Evolutionary conservation across 2,329 filamentous ascomycete species (phyloP).

Genomic region (Paraconiothyrium brasiliense): DNA sequence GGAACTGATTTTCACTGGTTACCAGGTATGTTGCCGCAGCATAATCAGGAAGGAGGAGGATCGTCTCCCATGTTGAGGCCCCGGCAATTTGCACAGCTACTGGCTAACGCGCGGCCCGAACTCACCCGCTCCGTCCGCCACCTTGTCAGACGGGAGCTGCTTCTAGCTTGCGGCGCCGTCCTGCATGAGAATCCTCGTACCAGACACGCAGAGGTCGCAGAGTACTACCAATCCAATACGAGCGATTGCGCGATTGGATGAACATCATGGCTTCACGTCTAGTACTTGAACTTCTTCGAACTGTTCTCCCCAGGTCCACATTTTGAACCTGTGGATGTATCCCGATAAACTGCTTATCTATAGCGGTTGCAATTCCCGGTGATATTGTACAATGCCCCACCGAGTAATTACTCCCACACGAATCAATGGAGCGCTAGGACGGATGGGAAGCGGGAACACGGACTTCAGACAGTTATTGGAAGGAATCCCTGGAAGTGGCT

Average conservation of each 20-base stretch:
- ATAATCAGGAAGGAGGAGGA: background rate
- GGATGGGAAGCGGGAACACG: background rate
- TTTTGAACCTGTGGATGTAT: background rate
- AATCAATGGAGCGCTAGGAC: background rate
- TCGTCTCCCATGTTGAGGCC: background rate
- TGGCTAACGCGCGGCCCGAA: background rate
- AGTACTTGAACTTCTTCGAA: too few species aligned
- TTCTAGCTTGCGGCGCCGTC: background rate
- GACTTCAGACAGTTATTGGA: background rate
- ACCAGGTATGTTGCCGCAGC: background rate
- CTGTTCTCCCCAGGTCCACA: background rate
- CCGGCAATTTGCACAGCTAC: background rate
- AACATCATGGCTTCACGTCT: background rate
- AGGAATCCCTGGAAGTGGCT: background rate
- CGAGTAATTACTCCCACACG: background rate
- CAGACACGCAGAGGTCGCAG: background rate
- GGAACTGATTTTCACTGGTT: background rate
- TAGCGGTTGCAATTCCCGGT: background rate
- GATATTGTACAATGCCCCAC: background rate
- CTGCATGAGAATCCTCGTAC: background rate
- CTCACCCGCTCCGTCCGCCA: background rate
- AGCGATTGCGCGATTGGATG: background rate
- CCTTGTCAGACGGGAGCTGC: background rate
- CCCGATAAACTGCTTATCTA: background rate
- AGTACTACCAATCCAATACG: background rate